Conservation (phyloP, 2,329 filamentous ascomycete species). For the Claviceps fusiformis region DNA sequence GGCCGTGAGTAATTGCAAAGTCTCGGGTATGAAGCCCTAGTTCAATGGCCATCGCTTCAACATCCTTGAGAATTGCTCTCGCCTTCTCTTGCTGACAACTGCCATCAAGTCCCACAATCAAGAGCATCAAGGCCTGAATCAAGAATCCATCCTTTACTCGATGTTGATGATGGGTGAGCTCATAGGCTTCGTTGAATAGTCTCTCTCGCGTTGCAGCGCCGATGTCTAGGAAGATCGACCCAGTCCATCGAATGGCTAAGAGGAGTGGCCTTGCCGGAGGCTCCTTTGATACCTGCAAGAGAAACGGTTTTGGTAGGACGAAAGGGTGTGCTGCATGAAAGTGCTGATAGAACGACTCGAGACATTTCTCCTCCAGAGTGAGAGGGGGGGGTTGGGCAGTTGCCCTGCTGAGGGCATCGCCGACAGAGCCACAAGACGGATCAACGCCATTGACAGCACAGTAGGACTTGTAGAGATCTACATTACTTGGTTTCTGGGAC, state of each 20-base stretch:
- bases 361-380: constrained; percentile 36
- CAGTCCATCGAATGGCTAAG: constrained; percentile 42
- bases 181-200: constrained; percentile 45
- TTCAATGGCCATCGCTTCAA: constrained; percentile 59
- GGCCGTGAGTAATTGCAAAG: constrained; percentile 51
- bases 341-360: constrained; percentile 44
- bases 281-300: constrained; percentile 36
- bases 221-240: constrained; percentile 40
- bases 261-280: constrained; percentile 33
- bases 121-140: constrained; percentile 65
- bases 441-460: constrained; percentile 14
- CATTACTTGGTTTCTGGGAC: constrained; percentile 10
- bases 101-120: constrained; percentile 67
- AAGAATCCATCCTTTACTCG: constrained; percentile 44
- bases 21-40: constrained; percentile 60
- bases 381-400: constrained; percentile 12
- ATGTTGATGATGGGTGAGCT: constrained; percentile 32
- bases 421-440: constrained; percentile 9
- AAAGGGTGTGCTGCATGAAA: constrained; percentile 47
- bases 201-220: constrained; percentile 27
- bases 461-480: constrained; percentile 27
- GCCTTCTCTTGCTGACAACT: constrained; percentile 58
- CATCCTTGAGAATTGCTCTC: constrained; percentile 50
- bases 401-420: constrained; percentile 6
- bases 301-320: constrained; percentile 36